These are phyloP conservation scores for Tolypocladium album DNA, from an alignment of 2,329 filamentous ascomycete species.

Conservation along the genomic window DNA sequence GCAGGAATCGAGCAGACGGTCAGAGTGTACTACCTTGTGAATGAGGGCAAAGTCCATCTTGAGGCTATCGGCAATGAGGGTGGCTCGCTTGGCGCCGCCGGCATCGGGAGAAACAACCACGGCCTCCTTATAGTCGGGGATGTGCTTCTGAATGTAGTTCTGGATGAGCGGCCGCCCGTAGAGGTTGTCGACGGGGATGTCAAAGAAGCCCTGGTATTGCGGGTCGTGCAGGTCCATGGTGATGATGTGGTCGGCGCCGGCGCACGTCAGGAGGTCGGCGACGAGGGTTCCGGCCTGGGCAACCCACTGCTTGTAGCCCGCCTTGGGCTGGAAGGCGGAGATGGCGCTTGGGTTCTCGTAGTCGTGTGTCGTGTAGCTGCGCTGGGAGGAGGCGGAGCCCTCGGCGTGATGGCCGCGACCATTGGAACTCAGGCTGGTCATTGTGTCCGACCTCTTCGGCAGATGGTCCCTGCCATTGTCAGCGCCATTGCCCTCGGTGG, in stretches of 20 bases:
- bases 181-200: constrained; percentile 95
- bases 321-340: constrained; percentile 61
- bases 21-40: constrained; percentile 58
- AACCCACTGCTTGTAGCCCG: constrained; percentile 97
- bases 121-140: constrained; percentile 72
- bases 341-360: constrained; percentile 47
- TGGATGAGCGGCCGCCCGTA: constrained; percentile 72
- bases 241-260: constrained; percentile 92
- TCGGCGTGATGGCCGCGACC: constrained; percentile 26
- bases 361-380: constrained; percentile 53
- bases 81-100: constrained; percentile 91
- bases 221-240: constrained; percentile 96
- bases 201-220: constrained; percentile 97
- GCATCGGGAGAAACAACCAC: constrained; percentile 96
- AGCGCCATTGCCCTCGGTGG: constrained; percentile 12
- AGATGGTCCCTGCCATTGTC: constrained; percentile 21
- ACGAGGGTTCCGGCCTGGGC: constrained; percentile 93
- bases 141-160: constrained; percentile 66
- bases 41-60: constrained; percentile 95
- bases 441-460: constrained; percentile 23
- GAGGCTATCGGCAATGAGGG: constrained; percentile 84
- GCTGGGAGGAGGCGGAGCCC: constrained; percentile 29
- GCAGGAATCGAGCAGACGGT: constrained; percentile 18
- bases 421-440: constrained; percentile 21
- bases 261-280: constrained; percentile 87